Base-by-base conservation (phyloP, 768 basidiomycete genomes). In the Suillus tomentosus region DNA sequence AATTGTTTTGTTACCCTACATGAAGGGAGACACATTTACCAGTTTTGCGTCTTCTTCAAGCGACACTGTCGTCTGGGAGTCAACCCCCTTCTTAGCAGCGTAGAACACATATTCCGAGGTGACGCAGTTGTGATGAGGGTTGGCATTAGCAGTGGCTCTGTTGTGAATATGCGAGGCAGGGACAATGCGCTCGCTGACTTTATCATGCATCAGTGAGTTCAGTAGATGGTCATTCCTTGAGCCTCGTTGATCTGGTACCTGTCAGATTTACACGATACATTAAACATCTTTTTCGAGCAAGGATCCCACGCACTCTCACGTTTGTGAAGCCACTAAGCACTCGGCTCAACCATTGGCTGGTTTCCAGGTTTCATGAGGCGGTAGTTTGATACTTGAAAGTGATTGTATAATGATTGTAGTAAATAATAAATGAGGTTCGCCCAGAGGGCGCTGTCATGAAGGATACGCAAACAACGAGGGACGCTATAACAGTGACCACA, bases 131-230 rank as follows among this genome's bases (percentile, higher is more conserved):
- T 62, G 14, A 67, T 62, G 53, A 62, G 42, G 31, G 39, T 62
- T 6, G 50, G 61, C 1, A 22, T 17, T 15, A 58, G n/a, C 45
- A 11, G 8, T 1, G n/a, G 34, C 5, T 51, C 54, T 3, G 63
- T 65, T 22, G 56, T 65, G 10, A 67, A 65, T 37, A 67, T 67
- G 66, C 22, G 31, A 15, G 37, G 37, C 4, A 4, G 48, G 9
- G 66, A 67, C 13, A 39, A 24, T 3, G 15, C 9, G 8, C 15
- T 67, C 10, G 55, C 54, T 10, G 66, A 66, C 63, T 66, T 61
- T 19, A 62, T 66, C 37, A 61, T 64, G 42, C 24, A 34, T n/a
- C 11, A 55, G 62, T 65, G 19, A 60, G 51, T 19, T 27, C 15
- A 19, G 42, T 40, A 24, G 24, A 24, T 24, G 24, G 24, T 24